Conservation (phyloP, 495 filamentous ascomycete genomes). For the Penicillium paradoxum region DNA sequence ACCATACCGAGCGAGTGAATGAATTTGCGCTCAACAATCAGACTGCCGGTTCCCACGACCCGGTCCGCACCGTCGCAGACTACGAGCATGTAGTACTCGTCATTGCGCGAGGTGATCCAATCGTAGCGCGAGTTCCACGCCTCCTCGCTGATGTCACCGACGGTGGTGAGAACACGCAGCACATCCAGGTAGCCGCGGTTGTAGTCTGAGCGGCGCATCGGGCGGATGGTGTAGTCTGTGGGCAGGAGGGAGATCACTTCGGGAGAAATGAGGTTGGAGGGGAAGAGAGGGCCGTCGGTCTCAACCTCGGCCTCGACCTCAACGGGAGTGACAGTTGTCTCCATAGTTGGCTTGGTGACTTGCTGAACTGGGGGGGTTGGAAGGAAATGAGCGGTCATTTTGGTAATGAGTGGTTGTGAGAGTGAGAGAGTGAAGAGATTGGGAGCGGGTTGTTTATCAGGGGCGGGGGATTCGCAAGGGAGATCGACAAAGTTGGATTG, state of each 20-base stretch:
- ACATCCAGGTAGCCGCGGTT: conserved; percentile 74
- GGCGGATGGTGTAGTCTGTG: conserved; percentile 74
- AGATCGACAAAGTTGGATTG: conserved; percentile 11
- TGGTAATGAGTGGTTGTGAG: background rate
- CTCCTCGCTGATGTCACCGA: conserved; percentile 77
- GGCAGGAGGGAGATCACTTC: conserved; percentile 67
- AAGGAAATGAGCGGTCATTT: conserved; percentile 15
- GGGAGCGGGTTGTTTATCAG: background rate
- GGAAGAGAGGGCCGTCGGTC: conserved; percentile 63
- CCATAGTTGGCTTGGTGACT: conserved; percentile 18
- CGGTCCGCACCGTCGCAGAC: conserved; percentile 65
- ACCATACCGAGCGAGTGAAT: conserved; percentile 53
- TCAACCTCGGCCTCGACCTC: conserved; percentile 28
- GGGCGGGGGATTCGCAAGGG: conserved; percentile 9
- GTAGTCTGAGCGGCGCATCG: conserved; percentile 75
- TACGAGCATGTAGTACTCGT: conserved; percentile 79
- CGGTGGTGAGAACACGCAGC: conserved; percentile 83
- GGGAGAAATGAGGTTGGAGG: conserved; percentile 69
- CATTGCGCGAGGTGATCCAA: conserved; percentile 73
- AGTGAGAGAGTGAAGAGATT: background rate
- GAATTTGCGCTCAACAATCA: conserved; percentile 69
- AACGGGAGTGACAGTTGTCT: conserved; percentile 45
- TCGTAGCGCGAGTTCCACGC: conserved; percentile 75
- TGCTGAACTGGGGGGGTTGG: conserved; percentile 12
- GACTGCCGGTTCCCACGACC: conserved; percentile 80